phyloP scores from a whole-genome alignment of 768 basidiomycete species.

The Baorangia bicolor region DNA sequence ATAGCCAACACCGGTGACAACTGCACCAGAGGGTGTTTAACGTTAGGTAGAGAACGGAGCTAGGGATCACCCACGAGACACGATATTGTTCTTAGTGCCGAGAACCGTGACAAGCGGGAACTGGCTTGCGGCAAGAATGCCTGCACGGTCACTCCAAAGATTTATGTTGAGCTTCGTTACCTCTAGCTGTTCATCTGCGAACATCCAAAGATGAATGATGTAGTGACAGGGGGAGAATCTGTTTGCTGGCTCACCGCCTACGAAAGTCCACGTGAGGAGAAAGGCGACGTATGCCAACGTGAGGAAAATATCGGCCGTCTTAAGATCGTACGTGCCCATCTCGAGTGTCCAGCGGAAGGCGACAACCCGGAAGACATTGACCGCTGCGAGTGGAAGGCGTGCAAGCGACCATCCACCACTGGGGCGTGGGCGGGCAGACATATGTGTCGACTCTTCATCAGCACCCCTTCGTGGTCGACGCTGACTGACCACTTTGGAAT shows the following conservation, averaged over 20 bases:
- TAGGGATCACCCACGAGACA: constrained; percentile 33
- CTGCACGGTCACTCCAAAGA: constrained; percentile 33
- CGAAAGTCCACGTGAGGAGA: constrained; percentile 44
- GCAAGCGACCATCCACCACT: constrained; percentile 38
- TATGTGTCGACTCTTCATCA: constrained; percentile 20
- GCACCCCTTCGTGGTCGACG: background rate
- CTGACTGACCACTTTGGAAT: constrained; percentile 17
- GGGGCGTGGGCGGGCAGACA: background rate
- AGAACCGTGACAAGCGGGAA: constrained; percentile 44
- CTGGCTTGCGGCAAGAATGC: constrained; percentile 35
- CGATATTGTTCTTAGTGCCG: constrained; percentile 49
- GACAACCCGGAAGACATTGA: constrained; percentile 46
- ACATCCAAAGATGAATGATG: background rate
- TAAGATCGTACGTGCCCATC: constrained; percentile 41
- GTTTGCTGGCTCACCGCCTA: constrained; percentile 40
- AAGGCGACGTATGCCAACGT: constrained; percentile 45
- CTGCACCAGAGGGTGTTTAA: constrained; percentile 6
- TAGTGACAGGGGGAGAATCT: background rate
- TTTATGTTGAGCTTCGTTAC: constrained; percentile 9
- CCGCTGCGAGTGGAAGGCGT: constrained; percentile 37
- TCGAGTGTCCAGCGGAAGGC: constrained; percentile 50
- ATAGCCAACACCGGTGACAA: constrained; percentile 29
- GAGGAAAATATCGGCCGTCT: constrained; percentile 46
- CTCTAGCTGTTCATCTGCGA: background rate
- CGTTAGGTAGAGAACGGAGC: background rate